Evolutionary conservation across 1,139 yeast genomes (phyloP).

Genomic region (Blastobotrys proliferans): DNA sequence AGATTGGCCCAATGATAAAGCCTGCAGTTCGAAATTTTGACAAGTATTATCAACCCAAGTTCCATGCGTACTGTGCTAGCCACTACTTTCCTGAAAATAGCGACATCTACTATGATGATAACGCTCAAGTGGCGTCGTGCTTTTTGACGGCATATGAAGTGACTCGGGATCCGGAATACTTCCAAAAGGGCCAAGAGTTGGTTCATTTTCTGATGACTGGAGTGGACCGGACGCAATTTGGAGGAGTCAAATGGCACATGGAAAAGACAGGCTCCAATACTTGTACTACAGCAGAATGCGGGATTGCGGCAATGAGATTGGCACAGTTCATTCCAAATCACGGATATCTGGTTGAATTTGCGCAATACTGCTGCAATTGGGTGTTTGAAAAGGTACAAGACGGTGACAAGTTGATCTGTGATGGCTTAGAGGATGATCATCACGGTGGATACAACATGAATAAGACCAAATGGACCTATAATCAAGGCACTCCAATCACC

Average conservation of each 20-base stretch:
- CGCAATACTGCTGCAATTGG: slow-evolving; percentile 52
- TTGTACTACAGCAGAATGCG: slow-evolving; percentile 70
- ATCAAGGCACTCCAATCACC: slow-evolving; percentile 62
- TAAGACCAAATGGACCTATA: slow-evolving; percentile 63
- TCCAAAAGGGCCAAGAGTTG: slow-evolving; percentile 57
- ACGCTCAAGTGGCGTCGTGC: slow-evolving; percentile 70
- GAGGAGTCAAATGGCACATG: slow-evolving; percentile 65
- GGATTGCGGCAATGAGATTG: slow-evolving; percentile 59
- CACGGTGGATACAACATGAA: slow-evolving; percentile 42
- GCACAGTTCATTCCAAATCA: slow-evolving; percentile 48
- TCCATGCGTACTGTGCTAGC: slow-evolving; percentile 57
- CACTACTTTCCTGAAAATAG: slow-evolving; percentile 52
- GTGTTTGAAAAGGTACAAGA: slow-evolving; percentile 51
- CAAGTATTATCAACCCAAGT: slow-evolving; percentile 49
- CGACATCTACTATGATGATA: slow-evolving; percentile 72
- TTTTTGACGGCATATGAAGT: slow-evolving; percentile 67
- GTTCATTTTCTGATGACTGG: slow-evolving; percentile 66
- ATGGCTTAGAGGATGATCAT: slow-evolving; percentile 49
- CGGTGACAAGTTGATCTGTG: slow-evolving; percentile 55
- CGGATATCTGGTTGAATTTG: slow-evolving; percentile 50
- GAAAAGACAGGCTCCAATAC: slow-evolving; percentile 57
- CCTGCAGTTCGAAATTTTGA: slow-evolving; percentile 52
- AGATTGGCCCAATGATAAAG: slow-evolving; percentile 52
- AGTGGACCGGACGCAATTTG: slow-evolving; percentile 45
- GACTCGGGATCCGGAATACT: slow-evolving; percentile 50